phyloP scores from a whole-genome alignment of 2,329 filamentous ascomycete species.

The Paraconiothyrium sp. region DNA sequence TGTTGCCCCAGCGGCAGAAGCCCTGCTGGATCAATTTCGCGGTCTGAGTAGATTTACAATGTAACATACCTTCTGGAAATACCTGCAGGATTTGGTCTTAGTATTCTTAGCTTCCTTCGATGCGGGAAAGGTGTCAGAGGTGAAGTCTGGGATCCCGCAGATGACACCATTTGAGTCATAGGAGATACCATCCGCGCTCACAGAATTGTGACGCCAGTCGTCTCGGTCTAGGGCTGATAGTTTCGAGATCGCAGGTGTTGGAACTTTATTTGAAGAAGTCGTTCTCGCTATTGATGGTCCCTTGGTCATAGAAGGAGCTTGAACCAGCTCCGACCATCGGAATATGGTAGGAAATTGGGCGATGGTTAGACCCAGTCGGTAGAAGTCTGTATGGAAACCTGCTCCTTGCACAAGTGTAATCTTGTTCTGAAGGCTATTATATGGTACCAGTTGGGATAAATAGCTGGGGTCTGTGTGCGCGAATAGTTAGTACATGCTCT shows the following conservation, averaged over 20 bases:
- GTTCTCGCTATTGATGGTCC: conserved; percentile 2
- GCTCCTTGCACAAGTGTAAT: conserved; percentile 66
- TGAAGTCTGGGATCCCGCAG: background rate
- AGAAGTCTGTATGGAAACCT: conserved; percentile 63
- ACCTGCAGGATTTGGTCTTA: conserved; percentile 30
- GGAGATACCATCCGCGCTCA: background rate
- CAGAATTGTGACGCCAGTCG: conserved; percentile 6
- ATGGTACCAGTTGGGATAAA: conserved; percentile 64
- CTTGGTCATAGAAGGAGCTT: conserved; percentile 16
- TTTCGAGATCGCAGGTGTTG: background rate
- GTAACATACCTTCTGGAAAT: conserved; percentile 34
- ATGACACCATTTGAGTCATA: conserved; percentile 18
- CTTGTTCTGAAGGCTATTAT: conserved; percentile 58
- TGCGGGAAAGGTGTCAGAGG: background rate
- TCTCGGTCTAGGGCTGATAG: background rate
- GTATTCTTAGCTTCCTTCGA: background rate
- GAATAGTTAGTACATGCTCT: background rate
- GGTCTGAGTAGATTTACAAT: too few relatives aligned
- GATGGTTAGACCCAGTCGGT: conserved; percentile 60
- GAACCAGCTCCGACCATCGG: conserved; percentile 45
- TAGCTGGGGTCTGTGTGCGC: conserved; percentile 58
- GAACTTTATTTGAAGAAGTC: conserved; percentile 4
- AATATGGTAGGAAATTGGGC: conserved; percentile 65
- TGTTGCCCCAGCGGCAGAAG: conserved; percentile 33
- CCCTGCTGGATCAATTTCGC: conserved; percentile 27